A percentile compares a stretch with the other conserved stretches of the same genome.
phyloP scores from a whole-genome alignment of 2,329 filamentous ascomycete genomes.

The Sclerotinia minor region DNA sequence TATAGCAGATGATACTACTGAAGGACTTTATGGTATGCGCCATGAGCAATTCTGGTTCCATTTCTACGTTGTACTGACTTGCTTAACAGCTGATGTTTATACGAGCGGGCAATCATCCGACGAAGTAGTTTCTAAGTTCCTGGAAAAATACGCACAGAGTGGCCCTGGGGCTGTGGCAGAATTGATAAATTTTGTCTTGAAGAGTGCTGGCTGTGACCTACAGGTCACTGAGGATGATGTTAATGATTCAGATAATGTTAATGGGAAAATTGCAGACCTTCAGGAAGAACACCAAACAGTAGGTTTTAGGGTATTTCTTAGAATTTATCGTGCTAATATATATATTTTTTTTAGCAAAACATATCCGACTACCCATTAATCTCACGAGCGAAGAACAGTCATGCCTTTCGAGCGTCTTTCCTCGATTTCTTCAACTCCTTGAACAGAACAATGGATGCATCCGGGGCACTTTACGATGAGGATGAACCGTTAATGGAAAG shows the following conservation, averaged over 20 bases:
- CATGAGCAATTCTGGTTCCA: slow-evolving; percentile 2
- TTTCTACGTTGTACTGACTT: slow-evolving; percentile 33
- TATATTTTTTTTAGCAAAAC: slow-evolving; percentile 56
- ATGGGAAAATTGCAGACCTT: slow-evolving; percentile 76
- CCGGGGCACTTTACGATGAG: slow-evolving; percentile 75
- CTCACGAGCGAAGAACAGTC: slow-evolving; percentile 73
- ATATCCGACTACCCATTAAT: slow-evolving; percentile 91
- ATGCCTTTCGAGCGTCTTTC: slow-evolving; percentile 75
- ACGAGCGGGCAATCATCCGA: slow-evolving; percentile 57
- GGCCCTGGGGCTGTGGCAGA: slow-evolving; percentile 58
- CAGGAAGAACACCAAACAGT: slow-evolving; percentile 84
- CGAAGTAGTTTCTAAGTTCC: slow-evolving; percentile 61
- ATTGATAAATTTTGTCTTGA: slow-evolving; percentile 66
- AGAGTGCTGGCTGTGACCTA: slow-evolving; percentile 76
- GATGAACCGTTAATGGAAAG: slow-evolving; percentile 76
- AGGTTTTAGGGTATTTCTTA: slow-evolving; percentile 39
- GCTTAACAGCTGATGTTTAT: slow-evolving; percentile 59
- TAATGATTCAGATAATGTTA: slow-evolving; percentile 82
- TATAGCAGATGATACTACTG: slow-evolving; percentile 45
- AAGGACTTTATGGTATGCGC: slow-evolving; percentile 39
- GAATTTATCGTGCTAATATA: slow-evolving; percentile 19
- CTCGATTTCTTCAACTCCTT: slow-evolving; percentile 77
- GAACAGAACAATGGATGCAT: slow-evolving; percentile 75
- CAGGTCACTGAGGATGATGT: slow-evolving; percentile 81
- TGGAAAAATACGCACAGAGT: slow-evolving; percentile 57